Evolutionary conservation across 2,329 filamentous ascomycete species (phyloP).

Genomic region (Leptographium wingfieldii): DNA sequence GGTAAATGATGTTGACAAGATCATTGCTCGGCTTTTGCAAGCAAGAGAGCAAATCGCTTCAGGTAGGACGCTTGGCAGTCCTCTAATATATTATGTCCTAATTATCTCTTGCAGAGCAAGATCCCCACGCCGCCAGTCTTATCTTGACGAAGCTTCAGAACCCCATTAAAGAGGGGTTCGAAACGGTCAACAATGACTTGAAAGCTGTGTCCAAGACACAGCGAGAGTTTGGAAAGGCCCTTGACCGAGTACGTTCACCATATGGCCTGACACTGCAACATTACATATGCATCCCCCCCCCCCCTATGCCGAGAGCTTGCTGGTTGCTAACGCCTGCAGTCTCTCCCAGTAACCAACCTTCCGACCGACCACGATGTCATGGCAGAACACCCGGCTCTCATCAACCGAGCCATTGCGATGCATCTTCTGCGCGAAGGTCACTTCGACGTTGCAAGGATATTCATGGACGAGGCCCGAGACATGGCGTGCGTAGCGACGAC

Average conservation of each 20-base stretch:
- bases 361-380: conserved; percentile 73
- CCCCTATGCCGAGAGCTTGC: neutral
- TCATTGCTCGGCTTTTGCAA: conserved; percentile 62
- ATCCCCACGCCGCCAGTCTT: conserved; percentile 57
- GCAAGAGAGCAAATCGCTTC: conserved; percentile 62
- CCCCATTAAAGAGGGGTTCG: conserved; percentile 69
- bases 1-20: conserved; percentile 68
- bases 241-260: conserved; percentile 55
- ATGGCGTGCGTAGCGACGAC: conserved; percentile 11
- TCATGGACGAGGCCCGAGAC: conserved; percentile 54
- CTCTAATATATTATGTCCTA: neutral
- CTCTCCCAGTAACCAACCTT: conserved; percentile 42
- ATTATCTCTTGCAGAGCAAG: conserved; percentile 26
- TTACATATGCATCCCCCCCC: neutral
- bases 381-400: conserved; percentile 58
- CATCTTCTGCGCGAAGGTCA: conserved; percentile 90
- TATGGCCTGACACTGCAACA: neutral
- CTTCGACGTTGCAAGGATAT: conserved; percentile 76
- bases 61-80: conserved; percentile 31
- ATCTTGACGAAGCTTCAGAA: conserved; percentile 77
- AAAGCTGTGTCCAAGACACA: conserved; percentile 75
- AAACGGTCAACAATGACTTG: conserved; percentile 66
- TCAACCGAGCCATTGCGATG: conserved; percentile 93
- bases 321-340: conserved; percentile 11
- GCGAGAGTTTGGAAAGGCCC: conserved; percentile 69